These are phyloP conservation scores for Chrysoporthe cubensis DNA, from an alignment of 2,329 filamentous ascomycete species.

Conservation along the genomic window DNA sequence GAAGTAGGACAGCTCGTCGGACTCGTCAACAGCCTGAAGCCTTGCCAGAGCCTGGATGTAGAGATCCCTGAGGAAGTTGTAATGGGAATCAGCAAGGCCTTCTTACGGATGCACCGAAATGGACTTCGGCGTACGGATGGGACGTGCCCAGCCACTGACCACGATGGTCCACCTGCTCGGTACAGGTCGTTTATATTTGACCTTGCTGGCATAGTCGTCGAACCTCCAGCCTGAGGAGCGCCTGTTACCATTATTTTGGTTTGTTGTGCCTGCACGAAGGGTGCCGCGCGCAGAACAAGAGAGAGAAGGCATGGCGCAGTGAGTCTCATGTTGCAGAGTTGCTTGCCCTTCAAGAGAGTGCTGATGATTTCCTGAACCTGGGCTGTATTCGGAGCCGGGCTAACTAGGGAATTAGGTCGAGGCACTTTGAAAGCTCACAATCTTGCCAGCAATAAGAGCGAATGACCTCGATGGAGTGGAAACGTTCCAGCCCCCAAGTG, in stretches of 20 bases:
- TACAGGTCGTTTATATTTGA: constrained; percentile 53
- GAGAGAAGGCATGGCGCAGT: not conserved
- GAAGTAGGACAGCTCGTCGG: constrained; percentile 54
- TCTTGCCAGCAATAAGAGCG: not conserved
- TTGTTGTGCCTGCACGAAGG: constrained; percentile 11
- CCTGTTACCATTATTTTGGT: constrained; percentile 40
- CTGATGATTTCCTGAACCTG: too few relatives aligned
- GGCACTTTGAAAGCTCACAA: not conserved
- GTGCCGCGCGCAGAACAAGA: not conserved
- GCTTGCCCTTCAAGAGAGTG: too few relatives aligned
- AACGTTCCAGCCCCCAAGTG: not conserved
- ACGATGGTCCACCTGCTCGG: constrained; percentile 43
- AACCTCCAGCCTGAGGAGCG: constrained; percentile 24
- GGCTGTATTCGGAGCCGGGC: too few relatives aligned
- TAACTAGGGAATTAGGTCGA: too few relatives aligned
- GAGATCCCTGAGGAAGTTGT: constrained; percentile 45
- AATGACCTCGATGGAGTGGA: not conserved
- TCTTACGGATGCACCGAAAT: not conserved
- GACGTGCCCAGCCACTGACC: not conserved
- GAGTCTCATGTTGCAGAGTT: too few relatives aligned
- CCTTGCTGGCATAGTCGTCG: constrained; percentile 47
- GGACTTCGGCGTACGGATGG: not conserved
- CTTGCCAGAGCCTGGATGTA: constrained; percentile 51
- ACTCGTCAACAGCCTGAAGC: constrained; percentile 46
- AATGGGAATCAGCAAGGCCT: constrained; percentile 10